Evolutionary conservation across 2,329 filamentous ascomycete genomes (phyloP).

Genomic region (Beauveria medogensis): DNA sequence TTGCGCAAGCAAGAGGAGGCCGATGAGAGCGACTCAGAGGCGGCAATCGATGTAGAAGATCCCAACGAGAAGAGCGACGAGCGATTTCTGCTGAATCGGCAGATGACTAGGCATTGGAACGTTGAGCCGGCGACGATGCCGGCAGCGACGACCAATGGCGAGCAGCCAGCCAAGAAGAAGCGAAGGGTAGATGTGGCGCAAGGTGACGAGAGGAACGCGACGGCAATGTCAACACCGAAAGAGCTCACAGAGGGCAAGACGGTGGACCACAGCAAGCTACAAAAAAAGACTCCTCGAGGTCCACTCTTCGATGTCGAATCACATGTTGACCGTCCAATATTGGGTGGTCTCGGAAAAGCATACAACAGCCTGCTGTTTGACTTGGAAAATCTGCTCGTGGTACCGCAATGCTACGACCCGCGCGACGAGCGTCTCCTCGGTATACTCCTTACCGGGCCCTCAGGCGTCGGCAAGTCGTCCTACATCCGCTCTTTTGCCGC

Average conservation of each 20-base stretch:
- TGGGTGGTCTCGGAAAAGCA: constrained; percentile 25
- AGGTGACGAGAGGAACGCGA: constrained; percentile 14
- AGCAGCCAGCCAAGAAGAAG: constrained; percentile 25
- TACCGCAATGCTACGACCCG: constrained; percentile 15
- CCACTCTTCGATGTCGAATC: constrained; percentile 25
- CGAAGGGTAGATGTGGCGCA: constrained; percentile 22
- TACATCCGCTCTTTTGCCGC: constrained; percentile 68
- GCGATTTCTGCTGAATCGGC: constrained; percentile 32
- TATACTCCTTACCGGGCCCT: constrained; percentile 69
- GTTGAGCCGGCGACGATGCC: constrained; percentile 12
- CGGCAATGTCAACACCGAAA: constrained; percentile 1
- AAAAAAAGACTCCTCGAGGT: constrained; percentile 24
- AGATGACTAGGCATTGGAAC: constrained; percentile 35
- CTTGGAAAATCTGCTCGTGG: constrained; percentile 15
- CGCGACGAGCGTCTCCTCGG: constrained; percentile 31
- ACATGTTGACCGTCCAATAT: constrained; percentile 12
- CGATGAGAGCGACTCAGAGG: constrained; percentile 42
- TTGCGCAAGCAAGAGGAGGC: constrained; percentile 60
- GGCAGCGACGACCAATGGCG: constrained; percentile 9
- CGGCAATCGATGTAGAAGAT: constrained; percentile 41
- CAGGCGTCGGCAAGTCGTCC: constrained; percentile 74
- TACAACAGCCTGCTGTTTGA: constrained; percentile 17
- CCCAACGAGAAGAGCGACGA: constrained; percentile 22
- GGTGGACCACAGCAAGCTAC: background rate
- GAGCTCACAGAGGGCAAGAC: background rate